Base-by-base conservation (phyloP, 2,329 filamentous ascomycete species). In the Calonectria hawksworthii region DNA sequence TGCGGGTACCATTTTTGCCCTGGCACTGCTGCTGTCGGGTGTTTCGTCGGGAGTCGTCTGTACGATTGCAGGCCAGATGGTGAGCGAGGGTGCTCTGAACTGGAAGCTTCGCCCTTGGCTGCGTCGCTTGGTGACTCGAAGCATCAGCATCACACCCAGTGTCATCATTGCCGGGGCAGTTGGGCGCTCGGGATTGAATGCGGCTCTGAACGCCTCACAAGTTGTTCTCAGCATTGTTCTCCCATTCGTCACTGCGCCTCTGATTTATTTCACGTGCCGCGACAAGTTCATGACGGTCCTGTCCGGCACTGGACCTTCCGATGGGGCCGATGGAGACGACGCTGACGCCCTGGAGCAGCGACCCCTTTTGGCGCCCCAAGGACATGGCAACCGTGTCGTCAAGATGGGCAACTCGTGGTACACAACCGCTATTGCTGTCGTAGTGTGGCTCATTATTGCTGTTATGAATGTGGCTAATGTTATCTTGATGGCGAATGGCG, bases 31-130 rank as follows among this genome's bases (percentile, higher is more conserved):
- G 0, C 90, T 98, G 0, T 96, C 94, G 0, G 95, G 95, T 10
- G 90, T 95, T 18, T 95, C 93, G 0, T 95, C 95, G 0, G 95
- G 95, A 7, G 95, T 98, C 44, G 93, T 98, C 2, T 98, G 95
- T 86, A 98, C 96, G 1, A 97, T 98, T 78, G 91, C 95, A 0
- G 95, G 95, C 0, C 95, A 98, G 84, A 97, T 98, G 93, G 93
- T 98, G 28, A 93, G 92, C 76, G 95, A 98, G 83, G 95, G 95
- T 7, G 94, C 95, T 75, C 84, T 98, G 59, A 91, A 92, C 63
- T 96, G 95, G 94, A 91, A 86, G 7, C 85, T 96, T 34, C 89
- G 89, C 75, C 95, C 95, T 0, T 98, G 95, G 95, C 81, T 96
- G 16, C 93, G 95, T 3, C 90, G 95, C 14, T 89, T 98, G 5